phyloP scores from a whole-genome alignment of 2,329 filamentous ascomycete genomes.

The Arthrobotrys sphaeroides region DNA sequence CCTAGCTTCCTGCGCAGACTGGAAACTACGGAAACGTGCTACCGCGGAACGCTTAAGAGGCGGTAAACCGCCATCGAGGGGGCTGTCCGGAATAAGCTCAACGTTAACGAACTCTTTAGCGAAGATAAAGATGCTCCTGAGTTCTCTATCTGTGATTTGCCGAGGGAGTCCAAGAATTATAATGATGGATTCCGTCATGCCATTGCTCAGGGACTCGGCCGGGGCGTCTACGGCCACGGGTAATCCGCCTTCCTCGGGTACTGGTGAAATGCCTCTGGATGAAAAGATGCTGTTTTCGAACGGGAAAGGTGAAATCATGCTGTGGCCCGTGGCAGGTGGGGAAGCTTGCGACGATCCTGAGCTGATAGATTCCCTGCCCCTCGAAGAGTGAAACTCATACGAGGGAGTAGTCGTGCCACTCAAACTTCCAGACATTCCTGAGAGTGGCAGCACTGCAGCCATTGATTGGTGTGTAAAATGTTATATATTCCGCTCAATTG shows the following conservation, averaged over 20 bases:
- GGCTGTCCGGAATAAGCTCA: slow-evolving; percentile 51
- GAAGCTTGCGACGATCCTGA: slow-evolving; percentile 52
- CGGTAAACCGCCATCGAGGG: slow-evolving; percentile 38
- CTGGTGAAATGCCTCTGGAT: slow-evolving; percentile 50
- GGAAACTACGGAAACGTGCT: slow-evolving; percentile 56
- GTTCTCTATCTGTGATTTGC: slow-evolving; percentile 55
- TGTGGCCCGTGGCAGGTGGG: slow-evolving; percentile 52
- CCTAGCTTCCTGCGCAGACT: slow-evolving; percentile 57
- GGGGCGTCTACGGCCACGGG: slow-evolving; percentile 13
- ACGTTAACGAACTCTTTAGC: slow-evolving; percentile 55
- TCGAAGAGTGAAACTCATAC: slow-evolving; percentile 49
- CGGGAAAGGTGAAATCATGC: slow-evolving; percentile 53
- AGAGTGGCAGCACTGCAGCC: slow-evolving; percentile 52
- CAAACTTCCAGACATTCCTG: slow-evolving; percentile 53
- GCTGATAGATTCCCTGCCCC: slow-evolving; percentile 51
- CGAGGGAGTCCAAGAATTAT: slow-evolving; percentile 56
- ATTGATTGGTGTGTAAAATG: slow-evolving; percentile 49
- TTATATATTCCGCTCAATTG: slow-evolving; percentile 51
- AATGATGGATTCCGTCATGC: slow-evolving; percentile 50
- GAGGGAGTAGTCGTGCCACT: slow-evolving; percentile 53
- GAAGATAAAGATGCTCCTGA: slow-evolving; percentile 56
- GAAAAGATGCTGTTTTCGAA: slow-evolving; percentile 52
- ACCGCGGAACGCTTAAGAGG: slow-evolving; percentile 54
- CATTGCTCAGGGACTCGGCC: slow-evolving; percentile 17
- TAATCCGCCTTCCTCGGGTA: slow-evolving; percentile 47